Conservation (phyloP, 352 stramenopile genomes). For the Phytophthora sp. region DNA sequence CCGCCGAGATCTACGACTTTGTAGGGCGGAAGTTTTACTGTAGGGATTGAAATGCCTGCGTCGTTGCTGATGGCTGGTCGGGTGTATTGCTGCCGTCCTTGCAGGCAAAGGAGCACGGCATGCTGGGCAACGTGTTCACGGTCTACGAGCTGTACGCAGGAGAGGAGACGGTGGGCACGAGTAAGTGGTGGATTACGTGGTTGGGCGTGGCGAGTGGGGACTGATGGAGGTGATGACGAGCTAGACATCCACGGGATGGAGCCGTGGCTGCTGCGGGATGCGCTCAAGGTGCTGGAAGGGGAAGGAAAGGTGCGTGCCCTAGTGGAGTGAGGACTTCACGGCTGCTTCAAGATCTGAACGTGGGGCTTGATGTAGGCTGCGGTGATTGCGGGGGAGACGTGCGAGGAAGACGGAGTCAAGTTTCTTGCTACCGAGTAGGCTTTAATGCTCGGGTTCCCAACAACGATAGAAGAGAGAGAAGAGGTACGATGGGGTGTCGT, state of each 20-base stretch:
- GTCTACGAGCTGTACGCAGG: conserved; percentile 87
- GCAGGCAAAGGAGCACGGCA: conserved; percentile 71
- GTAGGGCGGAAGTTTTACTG: conserved; percentile 36
- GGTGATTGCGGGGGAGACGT: conserved; percentile 82
- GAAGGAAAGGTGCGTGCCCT: conserved; percentile 66
- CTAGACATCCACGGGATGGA: conserved; percentile 84
- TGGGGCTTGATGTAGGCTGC: conserved; percentile 42
- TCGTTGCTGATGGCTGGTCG: not conserved
- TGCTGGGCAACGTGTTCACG: conserved; percentile 86
- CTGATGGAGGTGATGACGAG: conserved; percentile 5
- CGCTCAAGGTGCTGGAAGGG: conserved; percentile 72
- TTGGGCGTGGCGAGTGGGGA: not conserved
- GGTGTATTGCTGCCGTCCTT: conserved; percentile 16
- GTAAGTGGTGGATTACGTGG: conserved; percentile 34
- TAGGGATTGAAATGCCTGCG: conserved; percentile 21
- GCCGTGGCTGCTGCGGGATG: conserved; percentile 81
- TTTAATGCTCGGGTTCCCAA: not conserved
- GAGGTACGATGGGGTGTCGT: conserved; percentile 16
- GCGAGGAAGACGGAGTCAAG: conserved; percentile 88
- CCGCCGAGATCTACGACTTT: conserved; percentile 86
- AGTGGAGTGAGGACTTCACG: not conserved
- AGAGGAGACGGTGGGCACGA: conserved; percentile 80
- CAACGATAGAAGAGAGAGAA: conserved; percentile 6
- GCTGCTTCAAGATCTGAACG: no score
- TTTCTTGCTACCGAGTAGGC: conserved; percentile 72